Conservation (phyloP, 2,329 filamentous ascomycete genomes). For the Phyllosticta paracitricarpa region DNA sequence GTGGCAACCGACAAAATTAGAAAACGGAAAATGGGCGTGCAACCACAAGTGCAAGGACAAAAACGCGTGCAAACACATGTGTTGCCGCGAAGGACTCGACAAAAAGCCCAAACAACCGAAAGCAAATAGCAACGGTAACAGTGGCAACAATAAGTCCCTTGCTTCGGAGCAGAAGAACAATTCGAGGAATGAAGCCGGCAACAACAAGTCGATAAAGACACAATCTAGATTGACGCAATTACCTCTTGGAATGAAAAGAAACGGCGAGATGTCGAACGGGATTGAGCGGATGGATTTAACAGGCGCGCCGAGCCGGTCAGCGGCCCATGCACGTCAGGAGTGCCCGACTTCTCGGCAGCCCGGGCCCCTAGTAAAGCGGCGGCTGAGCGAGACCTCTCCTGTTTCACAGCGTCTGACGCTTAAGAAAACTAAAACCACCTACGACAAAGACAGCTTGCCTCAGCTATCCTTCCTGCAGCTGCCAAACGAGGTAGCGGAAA, state of each 20-base stretch:
- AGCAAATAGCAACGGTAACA: not conserved
- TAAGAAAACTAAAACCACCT: conserved; percentile 7
- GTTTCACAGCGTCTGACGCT: conserved; percentile 3
- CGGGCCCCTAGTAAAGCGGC: conserved; percentile 4
- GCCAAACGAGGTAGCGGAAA: not conserved
- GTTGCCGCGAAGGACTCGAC: conserved; percentile 61
- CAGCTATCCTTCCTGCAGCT: conserved; percentile 3
- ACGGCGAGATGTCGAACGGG: not conserved
- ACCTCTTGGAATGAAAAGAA: not conserved
- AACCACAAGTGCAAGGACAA: conserved; percentile 60
- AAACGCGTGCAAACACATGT: conserved; percentile 56
- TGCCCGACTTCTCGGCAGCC: not conserved
- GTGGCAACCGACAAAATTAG: conserved; percentile 42
- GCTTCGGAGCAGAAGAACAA: not conserved
- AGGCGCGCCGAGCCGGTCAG: conserved; percentile 1
- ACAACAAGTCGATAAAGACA: not conserved
- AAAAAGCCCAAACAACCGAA: conserved; percentile 38
- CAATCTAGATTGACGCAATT: not conserved
- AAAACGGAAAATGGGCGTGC: conserved; percentile 65
- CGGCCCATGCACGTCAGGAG: conserved; percentile 7
- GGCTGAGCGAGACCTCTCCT: conserved; percentile 6
- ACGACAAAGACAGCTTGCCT: conserved; percentile 1
- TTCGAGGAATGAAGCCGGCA: not conserved
- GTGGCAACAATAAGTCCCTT: not conserved
- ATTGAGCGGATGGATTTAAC: conserved; percentile 6